Percentiles rank a stretch among this genome's conserved stretches.
phyloP scores from a whole-genome alignment of 2,329 filamentous ascomycete genomes.

The Chaetomium strumarium region DNA sequence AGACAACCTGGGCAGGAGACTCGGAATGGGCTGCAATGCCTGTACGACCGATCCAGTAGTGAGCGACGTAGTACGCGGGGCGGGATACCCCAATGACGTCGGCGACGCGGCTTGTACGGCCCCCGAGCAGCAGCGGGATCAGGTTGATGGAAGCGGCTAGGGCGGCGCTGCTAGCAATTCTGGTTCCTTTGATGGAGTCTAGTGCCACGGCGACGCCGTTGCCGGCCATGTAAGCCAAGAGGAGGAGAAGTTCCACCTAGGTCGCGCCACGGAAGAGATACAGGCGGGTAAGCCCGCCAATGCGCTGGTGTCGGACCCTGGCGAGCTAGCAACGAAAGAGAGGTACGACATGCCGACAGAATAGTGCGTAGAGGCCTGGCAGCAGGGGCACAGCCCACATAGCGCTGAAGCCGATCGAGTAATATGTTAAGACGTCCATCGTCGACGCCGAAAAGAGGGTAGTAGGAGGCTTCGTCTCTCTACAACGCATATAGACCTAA shows the following conservation, averaged over 20 bases:
- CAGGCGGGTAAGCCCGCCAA: conserved; percentile 1
- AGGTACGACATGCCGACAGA: conserved; percentile 1
- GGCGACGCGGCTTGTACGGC: conserved; percentile 5
- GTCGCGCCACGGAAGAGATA: conserved; percentile 3
- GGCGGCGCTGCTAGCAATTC: conserved; percentile 4
- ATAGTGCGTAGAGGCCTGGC: conserved; percentile 1
- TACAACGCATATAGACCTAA: background rate
- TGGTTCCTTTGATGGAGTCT: conserved; percentile 2
- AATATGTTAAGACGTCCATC: conserved; percentile 4
- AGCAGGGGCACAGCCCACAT: background rate
- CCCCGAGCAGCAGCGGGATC: conserved; percentile 4
- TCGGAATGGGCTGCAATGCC: no score
- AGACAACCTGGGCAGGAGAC: no score
- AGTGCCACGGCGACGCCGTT: conserved; percentile 5
- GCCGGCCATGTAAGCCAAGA: conserved; percentile 1
- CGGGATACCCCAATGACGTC: conserved; percentile 5
- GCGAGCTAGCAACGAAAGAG: conserved; percentile 3
- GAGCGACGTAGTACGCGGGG: conserved; percentile 3
- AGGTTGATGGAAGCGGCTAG: conserved; percentile 11
- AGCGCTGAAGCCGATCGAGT: conserved; percentile 6
- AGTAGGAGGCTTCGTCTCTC: background rate
- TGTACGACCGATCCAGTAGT: conserved; percentile 5
- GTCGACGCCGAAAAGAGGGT: background rate
- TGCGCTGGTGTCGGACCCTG: background rate
- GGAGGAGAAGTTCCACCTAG: background rate